phyloP scores from a whole-genome alignment of 768 basidiomycete genomes.

The Russula earlei region DNA sequence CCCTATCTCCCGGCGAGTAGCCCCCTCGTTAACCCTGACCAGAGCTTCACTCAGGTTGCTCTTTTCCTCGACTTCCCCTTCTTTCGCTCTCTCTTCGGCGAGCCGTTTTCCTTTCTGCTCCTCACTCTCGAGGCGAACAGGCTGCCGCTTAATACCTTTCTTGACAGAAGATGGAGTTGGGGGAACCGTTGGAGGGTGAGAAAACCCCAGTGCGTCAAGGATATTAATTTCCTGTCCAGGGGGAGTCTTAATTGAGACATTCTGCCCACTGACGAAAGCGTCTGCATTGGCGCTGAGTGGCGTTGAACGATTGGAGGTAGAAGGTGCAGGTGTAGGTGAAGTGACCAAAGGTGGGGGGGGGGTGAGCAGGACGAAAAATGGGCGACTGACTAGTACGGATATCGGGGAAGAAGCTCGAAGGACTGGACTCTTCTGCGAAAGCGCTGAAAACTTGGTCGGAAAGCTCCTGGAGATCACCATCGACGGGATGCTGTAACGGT shows the following conservation, averaged over 20 bases:
- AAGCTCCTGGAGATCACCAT: slow-evolving; percentile 62
- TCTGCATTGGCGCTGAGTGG: slow-evolving; percentile 53
- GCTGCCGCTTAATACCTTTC: slow-evolving; percentile 21
- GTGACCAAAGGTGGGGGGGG: too few relatives aligned
- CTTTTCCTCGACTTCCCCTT: slow-evolving; percentile 38
- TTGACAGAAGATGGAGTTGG: slow-evolving; percentile 24
- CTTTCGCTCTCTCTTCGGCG: slow-evolving; percentile 40
- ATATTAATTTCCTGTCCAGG: slow-evolving; percentile 51
- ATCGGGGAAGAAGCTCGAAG: slow-evolving; percentile 21
- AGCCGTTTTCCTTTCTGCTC: slow-evolving; percentile 43
- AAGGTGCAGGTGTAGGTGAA: slow-evolving; percentile 63
- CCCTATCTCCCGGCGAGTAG: slow-evolving; percentile 24
- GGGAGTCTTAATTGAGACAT: slow-evolving; percentile 23
- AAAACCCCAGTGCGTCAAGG: slow-evolving; percentile 43
- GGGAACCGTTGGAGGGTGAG: slow-evolving; percentile 33
- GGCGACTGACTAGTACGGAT: too few relatives aligned
- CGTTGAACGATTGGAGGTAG: slow-evolving; percentile 31
- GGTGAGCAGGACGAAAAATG: too few relatives aligned
- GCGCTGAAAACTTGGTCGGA: slow-evolving; percentile 70
- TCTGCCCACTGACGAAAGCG: slow-evolving; percentile 54
- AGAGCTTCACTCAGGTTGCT: too few relatives aligned
- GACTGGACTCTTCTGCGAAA: slow-evolving; percentile 44
- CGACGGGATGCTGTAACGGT: slow-evolving; percentile 38
- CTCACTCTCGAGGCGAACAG: slow-evolving; percentile 57
- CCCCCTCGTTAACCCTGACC: too few relatives aligned